A percentile compares a stretch with the other conserved stretches of the same genome.
These are phyloP conservation scores for Ceratocystis alfenasii DNA, from an alignment of 2,329 filamentous ascomycete genomes.

Conservation along the genomic window DNA sequence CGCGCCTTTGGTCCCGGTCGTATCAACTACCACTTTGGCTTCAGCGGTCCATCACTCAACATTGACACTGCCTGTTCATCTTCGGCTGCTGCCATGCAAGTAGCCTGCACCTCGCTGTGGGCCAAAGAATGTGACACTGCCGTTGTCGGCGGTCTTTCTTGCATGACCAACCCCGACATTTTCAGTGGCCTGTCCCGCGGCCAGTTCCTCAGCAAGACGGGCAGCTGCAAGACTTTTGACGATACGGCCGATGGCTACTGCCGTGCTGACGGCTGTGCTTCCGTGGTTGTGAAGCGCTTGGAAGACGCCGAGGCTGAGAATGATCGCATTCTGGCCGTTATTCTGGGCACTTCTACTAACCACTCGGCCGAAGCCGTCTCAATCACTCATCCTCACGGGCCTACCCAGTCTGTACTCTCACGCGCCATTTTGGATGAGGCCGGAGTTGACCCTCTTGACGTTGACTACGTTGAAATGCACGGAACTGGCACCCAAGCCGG, in stretches of 20 bases:
- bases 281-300: constrained; percentile 65
- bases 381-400: constrained; percentile 72
- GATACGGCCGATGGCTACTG: constrained; percentile 73
- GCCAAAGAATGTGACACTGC: constrained; percentile 69
- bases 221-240: constrained; percentile 70
- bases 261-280: constrained; percentile 63
- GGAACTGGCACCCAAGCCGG: constrained; percentile 79
- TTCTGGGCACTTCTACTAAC: constrained; percentile 65
- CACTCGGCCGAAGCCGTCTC: constrained; percentile 71
- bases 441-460: constrained; percentile 61
- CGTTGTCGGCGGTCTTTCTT: constrained; percentile 64
- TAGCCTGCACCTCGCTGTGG: constrained; percentile 60
- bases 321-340: constrained; percentile 64
- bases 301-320: constrained; percentile 67
- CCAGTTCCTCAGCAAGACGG: constrained; percentile 65
- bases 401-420: constrained; percentile 61
- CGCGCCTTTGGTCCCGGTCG: constrained; percentile 42
- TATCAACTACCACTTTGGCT: constrained; percentile 73
- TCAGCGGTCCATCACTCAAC: constrained; percentile 59
- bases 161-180: constrained; percentile 70
- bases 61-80: constrained; percentile 70
- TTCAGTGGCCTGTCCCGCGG: constrained; percentile 64
- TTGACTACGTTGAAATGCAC: constrained; percentile 82
- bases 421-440: constrained; percentile 58
- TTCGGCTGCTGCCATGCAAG: constrained; percentile 57